phyloP scores from a whole-genome alignment of 2,329 filamentous ascomycete genomes.

The Sporothrix phasma region DNA sequence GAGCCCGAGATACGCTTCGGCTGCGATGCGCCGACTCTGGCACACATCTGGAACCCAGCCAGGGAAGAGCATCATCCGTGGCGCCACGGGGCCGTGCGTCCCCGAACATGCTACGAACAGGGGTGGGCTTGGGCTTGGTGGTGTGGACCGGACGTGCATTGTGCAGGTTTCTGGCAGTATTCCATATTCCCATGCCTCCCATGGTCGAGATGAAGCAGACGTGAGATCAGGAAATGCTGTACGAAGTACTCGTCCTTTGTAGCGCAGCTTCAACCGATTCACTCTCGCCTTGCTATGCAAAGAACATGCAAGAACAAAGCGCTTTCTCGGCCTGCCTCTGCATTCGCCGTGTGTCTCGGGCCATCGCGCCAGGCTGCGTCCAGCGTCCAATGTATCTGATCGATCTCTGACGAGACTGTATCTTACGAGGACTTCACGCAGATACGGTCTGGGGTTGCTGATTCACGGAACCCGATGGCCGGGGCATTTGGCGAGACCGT shows the following conservation, averaged over 20 bases:
- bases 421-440: neutral
- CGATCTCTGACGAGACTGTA: no score
- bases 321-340: neutral
- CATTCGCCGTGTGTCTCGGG: no score
- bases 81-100: neutral
- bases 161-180: no score
- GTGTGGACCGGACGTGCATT: neutral
- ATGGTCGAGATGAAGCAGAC: no score
- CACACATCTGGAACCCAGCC: neutral
- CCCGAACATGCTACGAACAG: neutral
- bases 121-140: neutral
- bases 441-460: slow-evolving; percentile 6
- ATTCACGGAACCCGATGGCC: slow-evolving; percentile 1
- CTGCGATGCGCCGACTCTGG: neutral
- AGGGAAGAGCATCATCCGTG: neutral
- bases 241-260: no score
- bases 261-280: no score
- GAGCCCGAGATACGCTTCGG: no score
- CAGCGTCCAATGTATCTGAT: no score
- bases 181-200: no score
- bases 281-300: no score
- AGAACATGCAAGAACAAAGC: neutral
- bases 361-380: no score
- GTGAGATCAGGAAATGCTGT: no score
- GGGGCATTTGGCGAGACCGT: neutral